These are phyloP conservation scores for Penicillium odoratum DNA, from an alignment of 495 filamentous ascomycete genomes.

Conservation along the genomic window DNA sequence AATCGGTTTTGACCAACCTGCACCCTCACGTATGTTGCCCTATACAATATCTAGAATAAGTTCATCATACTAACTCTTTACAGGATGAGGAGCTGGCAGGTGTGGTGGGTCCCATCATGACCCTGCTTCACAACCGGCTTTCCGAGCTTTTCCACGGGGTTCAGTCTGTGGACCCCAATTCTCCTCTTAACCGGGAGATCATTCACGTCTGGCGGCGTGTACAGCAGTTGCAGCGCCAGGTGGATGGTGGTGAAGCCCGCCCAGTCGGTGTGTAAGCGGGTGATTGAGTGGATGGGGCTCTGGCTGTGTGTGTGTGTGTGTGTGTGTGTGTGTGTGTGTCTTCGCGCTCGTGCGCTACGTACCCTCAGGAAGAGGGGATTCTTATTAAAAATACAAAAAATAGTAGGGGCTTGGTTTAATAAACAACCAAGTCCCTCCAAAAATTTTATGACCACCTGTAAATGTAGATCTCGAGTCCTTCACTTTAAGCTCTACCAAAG, in stretches of 20 bases:
- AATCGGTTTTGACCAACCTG: neutral
- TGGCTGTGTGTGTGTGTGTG: too few species aligned
- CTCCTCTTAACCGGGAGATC: neutral
- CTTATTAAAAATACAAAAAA: too few species aligned
- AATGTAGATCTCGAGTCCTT: neutral
- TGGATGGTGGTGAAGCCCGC: too few species aligned
- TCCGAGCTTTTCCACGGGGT: neutral
- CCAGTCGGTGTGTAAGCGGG: too few species aligned
- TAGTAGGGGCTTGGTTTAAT: too few species aligned
- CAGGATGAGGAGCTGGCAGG: neutral
- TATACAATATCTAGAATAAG: neutral
- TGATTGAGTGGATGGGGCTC: too few species aligned
- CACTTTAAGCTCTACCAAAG: neutral
- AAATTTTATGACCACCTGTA: neutral
- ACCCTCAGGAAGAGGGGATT: too few species aligned
- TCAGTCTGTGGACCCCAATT: neutral
- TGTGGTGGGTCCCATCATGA: neutral
- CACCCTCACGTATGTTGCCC: neutral
- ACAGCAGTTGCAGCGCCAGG: too few species aligned
- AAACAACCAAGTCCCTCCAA: neutral
- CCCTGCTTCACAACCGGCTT: neutral
- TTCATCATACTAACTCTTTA: neutral
- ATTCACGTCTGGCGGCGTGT: neutral
- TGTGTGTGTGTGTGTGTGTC: too few species aligned
- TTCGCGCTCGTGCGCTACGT: too few species aligned